Evolutionary conservation across 805 yeast genomes (phyloP).

Genomic region (Saturnispora silvae): DNA sequence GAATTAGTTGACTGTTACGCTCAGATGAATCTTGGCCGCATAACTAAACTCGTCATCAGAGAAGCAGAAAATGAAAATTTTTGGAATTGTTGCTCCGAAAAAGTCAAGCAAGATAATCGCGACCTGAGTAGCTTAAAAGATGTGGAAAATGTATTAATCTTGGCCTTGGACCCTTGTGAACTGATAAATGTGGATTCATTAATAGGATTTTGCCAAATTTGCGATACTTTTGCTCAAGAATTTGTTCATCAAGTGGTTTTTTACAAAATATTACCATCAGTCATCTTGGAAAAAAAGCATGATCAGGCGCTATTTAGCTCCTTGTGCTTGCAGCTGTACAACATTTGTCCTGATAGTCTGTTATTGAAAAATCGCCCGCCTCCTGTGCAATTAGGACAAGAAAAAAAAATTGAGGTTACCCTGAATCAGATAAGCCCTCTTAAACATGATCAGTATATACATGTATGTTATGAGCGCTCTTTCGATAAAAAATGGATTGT

Average conservation of each 20-base stretch:
- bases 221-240: too few species aligned
- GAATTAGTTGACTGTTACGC: slow-evolving; percentile 34
- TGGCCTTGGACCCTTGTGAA: slow-evolving; percentile 1
- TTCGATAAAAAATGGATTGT: slow-evolving; percentile 74
- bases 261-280: too few species aligned
- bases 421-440: slow-evolving; percentile 30
- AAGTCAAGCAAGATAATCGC: not conserved
- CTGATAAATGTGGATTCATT: not conserved
- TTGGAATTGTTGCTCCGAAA: slow-evolving; percentile 1
- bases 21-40: slow-evolving; percentile 38
- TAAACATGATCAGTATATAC: slow-evolving; percentile 68
- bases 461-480: slow-evolving; percentile 77
- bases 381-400: slow-evolving; percentile 31
- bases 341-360: slow-evolving; percentile 36
- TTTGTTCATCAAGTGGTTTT: too few species aligned
- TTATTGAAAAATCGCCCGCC: slow-evolving; percentile 22
- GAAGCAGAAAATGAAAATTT: slow-evolving; percentile 14
- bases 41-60: slow-evolving; percentile 12
- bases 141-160: slow-evolving; percentile 1
- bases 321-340: slow-evolving; percentile 46
- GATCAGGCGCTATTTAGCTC: too few species aligned
- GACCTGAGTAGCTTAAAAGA: not conserved
- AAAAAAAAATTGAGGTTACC: slow-evolving; percentile 33
- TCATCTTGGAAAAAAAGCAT: too few species aligned
- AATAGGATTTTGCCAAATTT: not conserved